These are phyloP conservation scores for Tolypocladium paradoxum DNA, from an alignment of 2,329 filamentous ascomycete species.

Conservation along the genomic window DNA sequence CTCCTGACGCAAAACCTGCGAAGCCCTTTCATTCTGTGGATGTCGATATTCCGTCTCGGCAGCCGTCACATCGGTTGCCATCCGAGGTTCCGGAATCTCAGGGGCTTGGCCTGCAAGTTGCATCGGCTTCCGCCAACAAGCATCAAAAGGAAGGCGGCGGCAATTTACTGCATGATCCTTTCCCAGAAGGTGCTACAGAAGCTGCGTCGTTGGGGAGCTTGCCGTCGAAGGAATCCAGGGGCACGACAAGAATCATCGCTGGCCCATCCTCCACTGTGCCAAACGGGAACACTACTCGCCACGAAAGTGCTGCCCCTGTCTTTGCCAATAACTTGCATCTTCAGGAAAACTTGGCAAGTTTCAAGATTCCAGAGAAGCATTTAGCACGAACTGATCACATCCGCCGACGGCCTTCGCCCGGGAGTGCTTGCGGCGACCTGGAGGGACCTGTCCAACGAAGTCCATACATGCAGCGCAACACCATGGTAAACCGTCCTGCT, in stretches of 20 bases:
- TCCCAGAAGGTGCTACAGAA: background rate
- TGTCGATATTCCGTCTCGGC: background rate
- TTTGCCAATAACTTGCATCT: background rate
- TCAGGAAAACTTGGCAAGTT: no score
- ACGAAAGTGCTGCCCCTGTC: background rate
- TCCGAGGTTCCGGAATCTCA: background rate
- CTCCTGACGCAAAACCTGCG: background rate
- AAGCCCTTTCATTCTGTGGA: background rate
- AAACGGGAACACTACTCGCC: background rate
- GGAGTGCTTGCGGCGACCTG: conserved; percentile 20
- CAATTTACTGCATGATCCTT: background rate
- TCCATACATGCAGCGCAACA: conserved; percentile 4
- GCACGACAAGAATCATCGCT: background rate
- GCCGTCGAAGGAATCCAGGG: background rate
- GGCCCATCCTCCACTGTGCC: background rate
- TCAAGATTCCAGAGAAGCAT: background rate
- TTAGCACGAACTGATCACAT: background rate
- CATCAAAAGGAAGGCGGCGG: background rate
- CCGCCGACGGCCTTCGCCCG: conserved; percentile 6
- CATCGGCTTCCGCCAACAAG: background rate
- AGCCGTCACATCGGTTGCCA: background rate
- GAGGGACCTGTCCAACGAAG: conserved; percentile 15
- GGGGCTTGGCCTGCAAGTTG: background rate
- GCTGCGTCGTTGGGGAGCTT: background rate
- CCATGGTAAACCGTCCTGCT: background rate